Conservation (phyloP, 2,329 filamentous ascomycete genomes). For the Chrysosporium keratinophilum region DNA sequence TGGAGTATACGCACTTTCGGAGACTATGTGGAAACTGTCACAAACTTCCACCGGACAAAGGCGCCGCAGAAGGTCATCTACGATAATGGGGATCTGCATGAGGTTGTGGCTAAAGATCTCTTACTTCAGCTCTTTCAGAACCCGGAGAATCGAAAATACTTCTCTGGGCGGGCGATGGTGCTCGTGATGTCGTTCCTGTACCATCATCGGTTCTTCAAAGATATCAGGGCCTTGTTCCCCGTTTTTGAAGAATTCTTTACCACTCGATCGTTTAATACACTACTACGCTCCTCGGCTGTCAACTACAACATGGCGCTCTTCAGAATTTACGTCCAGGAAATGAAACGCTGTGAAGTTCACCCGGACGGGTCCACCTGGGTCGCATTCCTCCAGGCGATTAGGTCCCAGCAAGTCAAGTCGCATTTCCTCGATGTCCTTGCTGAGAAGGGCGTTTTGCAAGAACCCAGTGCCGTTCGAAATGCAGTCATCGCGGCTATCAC, state of each 20-base stretch:
- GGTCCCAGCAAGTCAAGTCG: neutral
- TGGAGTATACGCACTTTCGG: constrained; percentile 30
- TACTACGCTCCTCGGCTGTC: constrained; percentile 32
- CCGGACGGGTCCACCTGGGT: constrained; percentile 38
- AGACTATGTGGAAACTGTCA: constrained; percentile 32
- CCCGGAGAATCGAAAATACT: constrained; percentile 21
- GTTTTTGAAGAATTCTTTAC: constrained; percentile 29
- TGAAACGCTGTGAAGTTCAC: constrained; percentile 29
- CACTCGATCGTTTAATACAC: constrained; percentile 37
- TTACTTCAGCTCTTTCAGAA: constrained; percentile 27
- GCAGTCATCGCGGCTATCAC: constrained; percentile 23
- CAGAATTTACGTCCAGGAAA: constrained; percentile 28
- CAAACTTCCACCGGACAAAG: constrained; percentile 17
- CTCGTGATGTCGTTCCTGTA: constrained; percentile 32
- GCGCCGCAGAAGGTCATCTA: constrained; percentile 5
- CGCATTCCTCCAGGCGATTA: constrained; percentile 26
- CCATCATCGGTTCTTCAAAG: constrained; percentile 23
- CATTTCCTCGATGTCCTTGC: constrained; percentile 3
- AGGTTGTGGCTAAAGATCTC: constrained; percentile 18
- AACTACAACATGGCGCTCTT: constrained; percentile 33
- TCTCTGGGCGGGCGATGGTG: constrained; percentile 37
- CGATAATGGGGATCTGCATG: constrained; percentile 13
- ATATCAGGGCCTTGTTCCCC: constrained; percentile 28
- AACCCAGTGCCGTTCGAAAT: neutral
- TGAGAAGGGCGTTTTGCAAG: neutral